Evolutionary conservation across 2,329 filamentous ascomycete species (phyloP).

Genomic region (Raffaelea deltoideospora): DNA sequence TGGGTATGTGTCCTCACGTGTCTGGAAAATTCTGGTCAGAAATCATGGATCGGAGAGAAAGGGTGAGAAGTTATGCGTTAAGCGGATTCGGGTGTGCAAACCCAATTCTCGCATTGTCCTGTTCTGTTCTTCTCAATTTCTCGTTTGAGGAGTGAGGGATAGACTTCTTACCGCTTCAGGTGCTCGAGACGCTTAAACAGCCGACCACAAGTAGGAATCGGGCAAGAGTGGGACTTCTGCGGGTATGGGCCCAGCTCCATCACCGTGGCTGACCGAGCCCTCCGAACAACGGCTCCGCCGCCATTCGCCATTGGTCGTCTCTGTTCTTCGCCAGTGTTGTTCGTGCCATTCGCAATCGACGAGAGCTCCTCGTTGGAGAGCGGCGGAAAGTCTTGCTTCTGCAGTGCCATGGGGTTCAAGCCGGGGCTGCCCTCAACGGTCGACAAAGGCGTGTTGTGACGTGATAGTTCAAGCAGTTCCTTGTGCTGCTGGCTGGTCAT

Average conservation of each 20-base stretch:
- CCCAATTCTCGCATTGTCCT: too few species aligned
- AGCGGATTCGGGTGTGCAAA: too few species aligned
- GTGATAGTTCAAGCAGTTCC: slow-evolving; percentile 69
- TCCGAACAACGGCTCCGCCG: slow-evolving; percentile 63
- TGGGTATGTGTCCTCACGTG: slow-evolving; percentile 99
- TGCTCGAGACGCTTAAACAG: slow-evolving; percentile 99
- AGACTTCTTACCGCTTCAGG: slow-evolving; percentile 75
- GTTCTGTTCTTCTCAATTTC: too few species aligned
- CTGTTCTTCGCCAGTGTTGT: slow-evolving; percentile 45
- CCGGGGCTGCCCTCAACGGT: slow-evolving; percentile 71
- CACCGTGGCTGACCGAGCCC: slow-evolving; percentile 85
- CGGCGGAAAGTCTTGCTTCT: slow-evolving; percentile 47
- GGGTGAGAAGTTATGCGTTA: too few species aligned
- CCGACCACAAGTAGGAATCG: slow-evolving; percentile 93
- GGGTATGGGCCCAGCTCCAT: slow-evolving; percentile 95
- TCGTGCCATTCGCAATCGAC: slow-evolving; percentile 19
- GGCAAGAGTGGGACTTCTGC: slow-evolving; percentile 95
- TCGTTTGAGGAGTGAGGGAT: too few species aligned
- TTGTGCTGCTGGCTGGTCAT: slow-evolving; percentile 54
- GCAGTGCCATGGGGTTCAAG: slow-evolving; percentile 53
- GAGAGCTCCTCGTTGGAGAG: slow-evolving; percentile 44
- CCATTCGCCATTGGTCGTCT: slow-evolving; percentile 51
- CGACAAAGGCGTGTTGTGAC: slow-evolving; percentile 80
- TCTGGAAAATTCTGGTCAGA: slow-evolving; percentile 46
- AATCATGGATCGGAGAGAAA: slow-evolving; percentile 15